Conservation (phyloP, 495 filamentous ascomycete species). For the Tetracladium setigerum region DNA sequence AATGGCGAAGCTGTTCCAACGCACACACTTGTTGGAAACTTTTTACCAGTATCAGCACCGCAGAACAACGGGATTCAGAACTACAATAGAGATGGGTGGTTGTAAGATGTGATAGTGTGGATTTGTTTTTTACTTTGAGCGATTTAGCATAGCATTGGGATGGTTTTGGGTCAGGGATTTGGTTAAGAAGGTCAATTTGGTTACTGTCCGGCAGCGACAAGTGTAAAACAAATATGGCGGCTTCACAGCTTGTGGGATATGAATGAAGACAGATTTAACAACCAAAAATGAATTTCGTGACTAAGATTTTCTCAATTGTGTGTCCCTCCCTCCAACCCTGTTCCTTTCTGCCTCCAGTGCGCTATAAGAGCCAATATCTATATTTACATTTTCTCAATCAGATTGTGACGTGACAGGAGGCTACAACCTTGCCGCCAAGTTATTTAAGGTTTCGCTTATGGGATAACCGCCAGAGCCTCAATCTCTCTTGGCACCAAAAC, state of each 20-base stretch:
- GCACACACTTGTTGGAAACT: neutral
- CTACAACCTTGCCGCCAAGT: neutral
- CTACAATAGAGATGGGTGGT: slow-evolving; percentile 8
- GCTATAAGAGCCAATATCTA: no score
- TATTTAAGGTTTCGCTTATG: slow-evolving; percentile 8
- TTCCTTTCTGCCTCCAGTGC: no score
- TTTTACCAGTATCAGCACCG: neutral
- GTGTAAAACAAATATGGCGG: no score
- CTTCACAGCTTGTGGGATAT: no score
- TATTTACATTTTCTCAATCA: no score
- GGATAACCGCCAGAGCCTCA: slow-evolving; percentile 11
- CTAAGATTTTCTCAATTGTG: neutral
- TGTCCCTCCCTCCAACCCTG: no score
- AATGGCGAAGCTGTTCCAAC: neutral
- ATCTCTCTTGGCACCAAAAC: slow-evolving; percentile 12
- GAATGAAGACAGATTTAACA: neutral
- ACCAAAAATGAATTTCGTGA: neutral
- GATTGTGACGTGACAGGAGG: no score
- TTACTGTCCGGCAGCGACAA: no score
- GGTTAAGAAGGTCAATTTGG: no score
- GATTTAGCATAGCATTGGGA: slow-evolving; percentile 12
- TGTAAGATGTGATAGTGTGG: neutral
- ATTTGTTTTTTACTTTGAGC: neutral
- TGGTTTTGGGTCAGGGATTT: neutral
- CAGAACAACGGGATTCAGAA: neutral